phyloP scores from a whole-genome alignment of 78 protist species.

The Ministeria vibrans region DNA sequence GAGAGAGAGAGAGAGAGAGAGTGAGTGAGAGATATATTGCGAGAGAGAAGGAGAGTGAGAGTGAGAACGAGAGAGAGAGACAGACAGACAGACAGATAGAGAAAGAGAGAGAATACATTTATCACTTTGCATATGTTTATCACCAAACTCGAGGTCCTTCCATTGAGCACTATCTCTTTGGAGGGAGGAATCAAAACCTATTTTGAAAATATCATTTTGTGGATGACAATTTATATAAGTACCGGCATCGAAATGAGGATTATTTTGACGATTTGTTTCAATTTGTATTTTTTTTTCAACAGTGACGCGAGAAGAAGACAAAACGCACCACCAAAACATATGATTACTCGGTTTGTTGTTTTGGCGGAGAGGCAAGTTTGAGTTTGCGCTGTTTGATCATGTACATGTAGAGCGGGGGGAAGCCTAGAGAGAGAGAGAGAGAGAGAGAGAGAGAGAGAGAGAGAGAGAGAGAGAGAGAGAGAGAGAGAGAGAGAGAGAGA shows the following conservation, averaged over 20 bases:
- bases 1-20: slow-evolving; percentile 22
- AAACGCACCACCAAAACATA: no score
- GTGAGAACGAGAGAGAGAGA: slow-evolving; percentile 1
- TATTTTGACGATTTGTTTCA: no score
- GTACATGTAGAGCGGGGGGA: slow-evolving; percentile 56
- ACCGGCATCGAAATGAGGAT: no score
- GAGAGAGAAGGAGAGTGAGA: not conserved
- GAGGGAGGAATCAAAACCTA: no score
- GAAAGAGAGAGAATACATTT: not conserved
- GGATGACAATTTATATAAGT: no score
- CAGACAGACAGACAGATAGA: not conserved
- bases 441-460: not conserved
- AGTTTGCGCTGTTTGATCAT: slow-evolving; percentile 61
- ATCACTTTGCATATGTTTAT: not conserved
- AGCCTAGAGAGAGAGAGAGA: not conserved
- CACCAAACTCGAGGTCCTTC: no score
- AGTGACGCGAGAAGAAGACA: no score
- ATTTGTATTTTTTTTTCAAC: no score
- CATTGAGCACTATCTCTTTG: no score
- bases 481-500: not conserved
- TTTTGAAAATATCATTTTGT: no score
- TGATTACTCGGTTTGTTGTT: no score
- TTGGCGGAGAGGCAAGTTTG: no score
- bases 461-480: not conserved
- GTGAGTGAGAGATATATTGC: not conserved